Base-by-base conservation (phyloP, 345 rosid genomes). In the Eutrema yunnanense region DNA sequence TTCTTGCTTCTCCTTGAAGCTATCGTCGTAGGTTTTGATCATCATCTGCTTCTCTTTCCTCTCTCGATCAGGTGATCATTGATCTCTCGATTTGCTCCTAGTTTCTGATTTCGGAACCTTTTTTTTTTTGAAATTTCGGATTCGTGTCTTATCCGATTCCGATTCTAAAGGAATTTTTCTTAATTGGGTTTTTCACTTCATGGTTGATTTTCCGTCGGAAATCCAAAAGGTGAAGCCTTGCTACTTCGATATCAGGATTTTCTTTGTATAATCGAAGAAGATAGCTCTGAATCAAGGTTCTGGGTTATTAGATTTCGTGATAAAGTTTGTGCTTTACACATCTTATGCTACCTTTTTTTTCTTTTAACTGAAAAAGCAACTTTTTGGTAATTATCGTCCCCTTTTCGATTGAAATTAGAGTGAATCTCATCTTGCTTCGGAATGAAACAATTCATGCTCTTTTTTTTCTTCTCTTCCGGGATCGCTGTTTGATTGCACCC, bases 301-400 rank as follows among this genome's bases (percentile, higher is more conserved):
- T 62, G 64, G 65, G 74, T 47, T 14, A 52, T 48, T 75, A 5
- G 37, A 44, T 67, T 62, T 68, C 5, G 34, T 68, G 36, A 67
- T 60, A 67, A 67, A 74, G 63, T 60, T 67, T 60, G 52, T 74
- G 63, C 61, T 66, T 49, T 74, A 66, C 61, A 67, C 62, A 74
- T 74, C 41, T 49, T 30, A 22, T 33, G 30, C 78, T 58, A 56
- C 66, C 52, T 59, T 67, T 40, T 16, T 67, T 66, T 67, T 33
- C 33, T 10, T 69, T 60, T 34, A 41, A 37, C 34, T 29, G 54
- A 44, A 65, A 65, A 75, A 53, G 69, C 14, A 22, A 62, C 69
- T 68, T 75, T 62, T 16, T 36, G 16, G 70, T 43, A 43, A 53
- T 43, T 43, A 51, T 42, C 48, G 6, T 2, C 33, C 33, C 19